Percentiles rank a stretch among this genome's conserved stretches.
phyloP scores from a whole-genome alignment of 768 basidiomycete genomes.

The Hygrocybe punicea region DNA sequence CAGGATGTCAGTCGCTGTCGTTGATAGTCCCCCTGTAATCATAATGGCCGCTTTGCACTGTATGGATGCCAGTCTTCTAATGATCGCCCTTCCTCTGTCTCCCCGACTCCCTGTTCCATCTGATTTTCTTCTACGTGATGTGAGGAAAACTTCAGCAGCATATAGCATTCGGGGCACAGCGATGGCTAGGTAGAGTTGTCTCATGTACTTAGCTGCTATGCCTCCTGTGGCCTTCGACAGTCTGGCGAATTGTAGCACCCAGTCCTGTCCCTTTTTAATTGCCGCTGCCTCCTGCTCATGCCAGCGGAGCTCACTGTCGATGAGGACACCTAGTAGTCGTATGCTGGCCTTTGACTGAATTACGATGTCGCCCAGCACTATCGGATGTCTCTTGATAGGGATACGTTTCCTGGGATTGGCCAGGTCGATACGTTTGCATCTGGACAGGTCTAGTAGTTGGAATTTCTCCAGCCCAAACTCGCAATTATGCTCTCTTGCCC shows the following conservation, averaged over 20 bases:
- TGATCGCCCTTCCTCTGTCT: background rate
- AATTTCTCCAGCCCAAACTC: too few relatives aligned
- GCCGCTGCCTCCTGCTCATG: slow-evolving; percentile 21
- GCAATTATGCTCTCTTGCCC: too few relatives aligned
- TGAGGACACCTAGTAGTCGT: slow-evolving; percentile 16
- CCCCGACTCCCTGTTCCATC: background rate
- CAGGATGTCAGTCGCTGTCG: slow-evolving; percentile 16
- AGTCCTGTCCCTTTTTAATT: slow-evolving; percentile 15
- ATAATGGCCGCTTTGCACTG: slow-evolving; percentile 9
- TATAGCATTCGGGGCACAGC: too few relatives aligned
- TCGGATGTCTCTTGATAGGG: too few relatives aligned
- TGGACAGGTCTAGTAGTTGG: too few relatives aligned
- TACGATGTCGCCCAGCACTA: too few relatives aligned
- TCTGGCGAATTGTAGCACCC: slow-evolving; percentile 12
- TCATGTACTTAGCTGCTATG: too few relatives aligned
- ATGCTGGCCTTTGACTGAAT: background rate
- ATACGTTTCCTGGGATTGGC: too few relatives aligned
- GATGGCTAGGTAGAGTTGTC: too few relatives aligned
- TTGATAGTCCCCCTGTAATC: slow-evolving; percentile 30
- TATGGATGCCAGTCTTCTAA: slow-evolving; percentile 7
- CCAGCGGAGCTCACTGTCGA: slow-evolving; percentile 30
- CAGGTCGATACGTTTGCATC: too few relatives aligned
- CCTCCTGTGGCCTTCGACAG: slow-evolving; percentile 9
- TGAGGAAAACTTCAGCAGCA: too few relatives aligned
- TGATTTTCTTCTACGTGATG: background rate